A percentile compares a stretch with the other conserved stretches of the same genome.
phyloP scores from a whole-genome alignment of 176 grass and related monocot genomes.

The Phoenix roebelenii region DNA sequence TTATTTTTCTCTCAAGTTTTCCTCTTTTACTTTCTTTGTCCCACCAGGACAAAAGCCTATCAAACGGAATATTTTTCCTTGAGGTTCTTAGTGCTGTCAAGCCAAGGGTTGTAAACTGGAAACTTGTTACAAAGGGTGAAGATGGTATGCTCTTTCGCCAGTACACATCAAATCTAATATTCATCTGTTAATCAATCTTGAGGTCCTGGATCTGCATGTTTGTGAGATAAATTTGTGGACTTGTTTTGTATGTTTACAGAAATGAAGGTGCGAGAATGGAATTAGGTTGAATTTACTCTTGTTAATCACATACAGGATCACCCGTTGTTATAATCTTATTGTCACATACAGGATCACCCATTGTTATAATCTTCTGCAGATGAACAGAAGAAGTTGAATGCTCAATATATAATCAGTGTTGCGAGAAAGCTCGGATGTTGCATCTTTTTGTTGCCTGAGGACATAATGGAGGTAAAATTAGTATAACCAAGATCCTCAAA shows the following conservation, averaged over 20 bases:
- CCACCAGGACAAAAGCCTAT: conserved; percentile 77
- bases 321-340: background rate
- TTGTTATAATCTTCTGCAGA: conserved; percentile 28
- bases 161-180: background rate
- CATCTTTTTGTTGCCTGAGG: conserved; percentile 91
- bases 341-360: conserved; percentile 4
- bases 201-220: too few relatives aligned
- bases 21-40: conserved; percentile 23
- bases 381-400: conserved; percentile 91
- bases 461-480: conserved; percentile 86
- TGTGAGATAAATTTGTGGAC: too few relatives aligned
- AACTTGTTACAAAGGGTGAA: conserved; percentile 87
- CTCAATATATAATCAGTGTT: conserved; percentile 91
- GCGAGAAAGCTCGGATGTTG: conserved; percentile 90
- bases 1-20: background rate
- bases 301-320: conserved; percentile 12
- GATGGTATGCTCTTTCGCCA: conserved; percentile 36
- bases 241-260: too few relatives aligned
- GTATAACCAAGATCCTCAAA: background rate
- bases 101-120: conserved; percentile 82
- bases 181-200: too few relatives aligned
- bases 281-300: background rate
- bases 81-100: conserved; percentile 91
- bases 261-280: too few relatives aligned
- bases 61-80: conserved; percentile 82